Evolutionary conservation across 768 basidiomycete genomes (phyloP).

Genomic region (Mycena metata): DNA sequence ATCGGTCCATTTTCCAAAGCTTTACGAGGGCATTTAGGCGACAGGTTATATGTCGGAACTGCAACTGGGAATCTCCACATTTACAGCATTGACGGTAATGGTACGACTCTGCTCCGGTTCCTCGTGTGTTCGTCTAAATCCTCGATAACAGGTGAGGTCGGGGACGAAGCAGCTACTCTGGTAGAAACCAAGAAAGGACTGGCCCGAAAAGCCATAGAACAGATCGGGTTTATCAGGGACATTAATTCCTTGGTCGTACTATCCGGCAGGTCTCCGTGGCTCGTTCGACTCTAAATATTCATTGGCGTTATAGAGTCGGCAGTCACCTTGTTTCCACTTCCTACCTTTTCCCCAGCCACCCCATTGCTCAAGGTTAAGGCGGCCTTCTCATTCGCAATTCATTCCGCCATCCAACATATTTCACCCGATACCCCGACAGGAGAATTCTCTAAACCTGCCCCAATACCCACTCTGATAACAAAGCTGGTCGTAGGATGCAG

Average conservation of each 20-base stretch:
- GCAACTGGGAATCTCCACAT: constrained; percentile 67
- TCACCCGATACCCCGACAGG: constrained; percentile 45
- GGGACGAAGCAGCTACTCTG: constrained; percentile 53
- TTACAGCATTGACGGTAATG: constrained; percentile 57
- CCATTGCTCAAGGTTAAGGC: constrained; percentile 82
- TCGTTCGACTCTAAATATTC: neutral
- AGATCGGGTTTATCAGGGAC: constrained; percentile 87
- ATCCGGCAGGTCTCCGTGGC: constrained; percentile 68
- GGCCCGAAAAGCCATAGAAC: constrained; percentile 83
- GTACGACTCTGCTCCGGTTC: constrained; percentile 1
- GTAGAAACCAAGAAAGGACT: constrained; percentile 78
- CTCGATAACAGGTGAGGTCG: constrained; percentile 44
- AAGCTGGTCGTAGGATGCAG: constrained; percentile 88
- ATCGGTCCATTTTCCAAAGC: neutral
- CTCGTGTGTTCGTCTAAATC: neutral
- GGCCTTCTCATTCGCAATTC: constrained; percentile 86
- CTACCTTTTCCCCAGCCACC: constrained; percentile 77
- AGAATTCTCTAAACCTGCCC: constrained; percentile 52
- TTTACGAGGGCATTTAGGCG: constrained; percentile 51
- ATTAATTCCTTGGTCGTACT: constrained; percentile 88
- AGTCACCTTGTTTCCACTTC: constrained; percentile 82
- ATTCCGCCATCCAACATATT: constrained; percentile 69
- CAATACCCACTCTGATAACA: constrained; percentile 79
- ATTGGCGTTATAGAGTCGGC: constrained; percentile 66
- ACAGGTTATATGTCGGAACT: constrained; percentile 75